Base-by-base conservation (phyloP, 805 yeast genomes). In the Candida michaelii region DNA sequence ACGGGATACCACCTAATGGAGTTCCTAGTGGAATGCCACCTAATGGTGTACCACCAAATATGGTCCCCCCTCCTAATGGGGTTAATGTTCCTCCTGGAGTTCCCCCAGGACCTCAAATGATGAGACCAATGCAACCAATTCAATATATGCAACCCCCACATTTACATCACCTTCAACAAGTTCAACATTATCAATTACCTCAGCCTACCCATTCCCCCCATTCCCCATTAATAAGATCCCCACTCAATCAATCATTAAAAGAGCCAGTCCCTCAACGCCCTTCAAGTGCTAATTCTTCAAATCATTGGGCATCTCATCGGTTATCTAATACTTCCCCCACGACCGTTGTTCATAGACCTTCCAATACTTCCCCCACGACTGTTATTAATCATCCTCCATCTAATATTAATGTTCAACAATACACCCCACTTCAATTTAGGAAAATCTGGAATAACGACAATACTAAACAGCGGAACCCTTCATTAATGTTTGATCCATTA, bases 401-500 rank as follows among this genome's bases (percentile, higher is more conserved):
- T 7, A 19, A 18, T n/a, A 27, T 42, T 27, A 46, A 47, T 16
- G 49, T 50, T 13, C 57, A 53, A 37, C 55, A 59, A 38, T 55
- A 56, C 41, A 51, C 59, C 7, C 62, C 65, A 6, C 48, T 63
- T 17, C 66, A 62, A 40, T 66, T 66, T 51, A 50, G 70, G 36
- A 65, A 66, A 43, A 64, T 66, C 14, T 66, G 71, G 69, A 43
- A 33, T 23, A 36, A 33, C 11, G 31, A 42, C 5, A 30, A 41
- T 5, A 59, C 74, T 39, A 36, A 30, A 21, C 72, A 63, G 27
- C 55, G 81, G 47, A 63, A 69, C 42, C 79, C 79, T 3, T 74
- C 79, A 9, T 59, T 76, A 29, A 63, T 73, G 25, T 59, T 65
- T 41, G 82, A 76, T 48, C 82, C 82, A 1, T 61, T 76, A 42